Base-by-base conservation (phyloP, 306 rosid species). In the Leucaena leucocephala region DNA sequence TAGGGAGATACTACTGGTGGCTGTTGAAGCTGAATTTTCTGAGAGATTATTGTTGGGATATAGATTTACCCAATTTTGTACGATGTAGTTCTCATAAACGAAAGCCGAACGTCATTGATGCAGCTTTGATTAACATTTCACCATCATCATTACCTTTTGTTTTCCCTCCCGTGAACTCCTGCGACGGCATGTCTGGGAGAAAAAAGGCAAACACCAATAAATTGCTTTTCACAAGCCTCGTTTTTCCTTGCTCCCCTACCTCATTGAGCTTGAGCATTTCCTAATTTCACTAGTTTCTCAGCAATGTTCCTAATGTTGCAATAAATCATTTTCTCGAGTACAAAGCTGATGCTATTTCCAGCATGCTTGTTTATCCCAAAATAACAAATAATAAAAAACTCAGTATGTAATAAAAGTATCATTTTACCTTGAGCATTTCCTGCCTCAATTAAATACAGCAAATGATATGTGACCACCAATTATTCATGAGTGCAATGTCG, bases 81-180 rank as follows among this genome's bases (percentile, higher is more conserved):
- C 50, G 62, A 49, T 81, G 78, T 81, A 72, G 80, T 71, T 68
- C 58, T 68, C 81, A 74, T 81, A 78, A 81, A 40, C 69, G 78
- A 72, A 19, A 63, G 27, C 44, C 19, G 39, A n/a, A 73, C 80
- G 4, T 34, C 57, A 35, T 17, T 5, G 6, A 59, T 46, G 72
- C 76, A 48, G 55, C 55, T 57, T 43, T 77, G n/a, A 34, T 77
- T 73, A 58, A 48, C 38, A 64, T n/a, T n/a, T n/a, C n/a, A n/a
- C n/a, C n/a, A 71, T 49, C 35, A 71, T 50, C 59, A 67, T 76
- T 76, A 45, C 71, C 72, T 36, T 58, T 14, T 46, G 49, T 76
- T 76, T 75, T 27, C 34, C 12, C 5, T 65, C 52, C 42, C 44
- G 8, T 19, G 72, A 71, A 55, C 27, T 68, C 48, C 67, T 54